Evolutionary conservation across 2,329 filamentous ascomycete genomes (phyloP).

Genomic region (Calonectria pseudoturangicola): DNA sequence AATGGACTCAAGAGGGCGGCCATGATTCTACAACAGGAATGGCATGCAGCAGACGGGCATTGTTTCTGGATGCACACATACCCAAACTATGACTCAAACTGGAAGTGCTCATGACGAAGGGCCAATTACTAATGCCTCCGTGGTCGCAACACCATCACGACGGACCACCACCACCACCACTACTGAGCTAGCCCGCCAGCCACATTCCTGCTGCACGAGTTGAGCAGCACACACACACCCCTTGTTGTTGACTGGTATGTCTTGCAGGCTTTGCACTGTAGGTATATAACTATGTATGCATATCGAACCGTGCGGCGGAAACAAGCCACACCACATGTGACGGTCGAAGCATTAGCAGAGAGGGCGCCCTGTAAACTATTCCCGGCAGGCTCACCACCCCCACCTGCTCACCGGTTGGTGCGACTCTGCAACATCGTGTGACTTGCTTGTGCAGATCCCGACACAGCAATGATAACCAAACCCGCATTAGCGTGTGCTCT

Average conservation of each 20-base stretch:
- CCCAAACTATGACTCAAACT: neutral
- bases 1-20: conserved; percentile 1
- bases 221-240: no score
- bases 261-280: no score
- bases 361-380: conserved; percentile 4
- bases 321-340: conserved; percentile 23
- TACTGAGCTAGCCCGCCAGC: no score
- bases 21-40: neutral
- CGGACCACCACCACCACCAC: no score
- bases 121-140: no score
- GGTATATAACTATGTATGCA: no score
- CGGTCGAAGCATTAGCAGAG: neutral
- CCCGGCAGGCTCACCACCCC: conserved; percentile 16
- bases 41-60: conserved; percentile 1
- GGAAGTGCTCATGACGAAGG: no score
- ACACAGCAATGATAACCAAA: conserved; percentile 12
- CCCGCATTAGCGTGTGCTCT: neutral
- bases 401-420: conserved; percentile 25
- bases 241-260: no score
- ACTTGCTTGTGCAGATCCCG: conserved; percentile 17
- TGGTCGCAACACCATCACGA: no score
- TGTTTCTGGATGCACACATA: neutral
- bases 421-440: conserved; percentile 25
- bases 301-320: conserved; percentile 3
- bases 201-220: no score